phyloP scores from a whole-genome alignment of 169 alveolate genomes.

The Perkinsus marinus region DNA sequence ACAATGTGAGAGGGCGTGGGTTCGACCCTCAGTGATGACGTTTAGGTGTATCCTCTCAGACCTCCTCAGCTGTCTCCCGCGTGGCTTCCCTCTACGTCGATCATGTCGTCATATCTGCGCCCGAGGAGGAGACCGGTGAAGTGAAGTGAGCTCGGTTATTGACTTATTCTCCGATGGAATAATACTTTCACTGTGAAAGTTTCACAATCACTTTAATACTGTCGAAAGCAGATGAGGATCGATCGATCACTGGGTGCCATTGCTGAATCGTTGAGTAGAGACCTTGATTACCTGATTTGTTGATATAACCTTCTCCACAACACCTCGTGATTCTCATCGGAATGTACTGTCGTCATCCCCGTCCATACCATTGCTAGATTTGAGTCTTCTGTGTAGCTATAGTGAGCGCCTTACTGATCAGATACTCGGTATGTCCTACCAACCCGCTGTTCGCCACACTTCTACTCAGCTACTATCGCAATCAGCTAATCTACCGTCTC shows the following conservation, averaged over 20 bases:
- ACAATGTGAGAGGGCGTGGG: not conserved
- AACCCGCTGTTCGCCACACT: not conserved
- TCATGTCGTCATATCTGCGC: not conserved
- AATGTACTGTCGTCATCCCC: too few species aligned
- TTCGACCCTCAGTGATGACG: not conserved
- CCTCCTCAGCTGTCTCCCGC: not conserved
- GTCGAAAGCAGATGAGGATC: too few species aligned
- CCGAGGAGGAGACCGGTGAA: not conserved
- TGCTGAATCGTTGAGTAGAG: too few species aligned
- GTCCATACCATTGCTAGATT: too few species aligned
- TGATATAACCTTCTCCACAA: too few species aligned
- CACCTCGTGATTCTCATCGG: too few species aligned
- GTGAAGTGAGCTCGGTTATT: not conserved
- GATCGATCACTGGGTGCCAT: too few species aligned
- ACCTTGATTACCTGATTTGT: too few species aligned
- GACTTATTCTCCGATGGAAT: too few species aligned
- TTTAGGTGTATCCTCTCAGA: not conserved
- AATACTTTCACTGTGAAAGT: too few species aligned
- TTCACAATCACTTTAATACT: too few species aligned
- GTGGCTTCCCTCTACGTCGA: not conserved
- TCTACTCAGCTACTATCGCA: not conserved
- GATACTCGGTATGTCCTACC: not conserved
- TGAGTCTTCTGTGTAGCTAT: too few species aligned
- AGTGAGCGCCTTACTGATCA: not conserved
- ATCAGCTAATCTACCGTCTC: not conserved